These are phyloP conservation scores for Phytophthora nicotianae DNA, from an alignment of 352 stramenopile genomes.

Conservation along the genomic window DNA sequence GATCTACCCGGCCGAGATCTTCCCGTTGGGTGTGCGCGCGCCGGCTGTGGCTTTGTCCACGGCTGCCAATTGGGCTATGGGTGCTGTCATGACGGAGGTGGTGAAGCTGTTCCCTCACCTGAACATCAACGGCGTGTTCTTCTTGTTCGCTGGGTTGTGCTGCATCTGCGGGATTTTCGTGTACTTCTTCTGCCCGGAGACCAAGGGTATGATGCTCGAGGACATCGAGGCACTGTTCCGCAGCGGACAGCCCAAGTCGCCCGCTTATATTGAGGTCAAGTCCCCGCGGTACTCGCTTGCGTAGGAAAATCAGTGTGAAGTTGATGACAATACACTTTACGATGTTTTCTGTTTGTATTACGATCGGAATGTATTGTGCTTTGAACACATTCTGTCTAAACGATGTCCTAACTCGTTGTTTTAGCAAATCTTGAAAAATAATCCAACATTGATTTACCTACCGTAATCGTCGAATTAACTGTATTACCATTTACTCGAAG, in stretches of 20 bases:
- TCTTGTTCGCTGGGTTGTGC: slow-evolving; percentile 53
- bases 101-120: slow-evolving; percentile 56
- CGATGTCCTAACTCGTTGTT: too few relatives aligned
- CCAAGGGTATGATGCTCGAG: slow-evolving; percentile 56
- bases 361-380: too few relatives aligned
- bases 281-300: slow-evolving; percentile 4
- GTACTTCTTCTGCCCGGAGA: slow-evolving; percentile 58
- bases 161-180: slow-evolving; percentile 47
- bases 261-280: slow-evolving; percentile 36
- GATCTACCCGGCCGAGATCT: slow-evolving; percentile 50
- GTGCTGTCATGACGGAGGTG: slow-evolving; percentile 55
- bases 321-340: too few relatives aligned
- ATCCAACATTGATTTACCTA: too few relatives aligned
- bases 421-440: too few relatives aligned
- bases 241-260: slow-evolving; percentile 19
- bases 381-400: too few relatives aligned
- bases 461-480: too few relatives aligned
- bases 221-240: slow-evolving; percentile 64
- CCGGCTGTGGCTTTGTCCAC: slow-evolving; percentile 53
- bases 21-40: slow-evolving; percentile 44
- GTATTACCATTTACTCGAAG: too few relatives aligned
- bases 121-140: slow-evolving; percentile 55
- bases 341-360: too few relatives aligned
- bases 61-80: slow-evolving; percentile 55
- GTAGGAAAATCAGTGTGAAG: too few relatives aligned